Evolutionary conservation across 2,329 filamentous ascomycete species (phyloP).

Genomic region (Fusarium chaquense): DNA sequence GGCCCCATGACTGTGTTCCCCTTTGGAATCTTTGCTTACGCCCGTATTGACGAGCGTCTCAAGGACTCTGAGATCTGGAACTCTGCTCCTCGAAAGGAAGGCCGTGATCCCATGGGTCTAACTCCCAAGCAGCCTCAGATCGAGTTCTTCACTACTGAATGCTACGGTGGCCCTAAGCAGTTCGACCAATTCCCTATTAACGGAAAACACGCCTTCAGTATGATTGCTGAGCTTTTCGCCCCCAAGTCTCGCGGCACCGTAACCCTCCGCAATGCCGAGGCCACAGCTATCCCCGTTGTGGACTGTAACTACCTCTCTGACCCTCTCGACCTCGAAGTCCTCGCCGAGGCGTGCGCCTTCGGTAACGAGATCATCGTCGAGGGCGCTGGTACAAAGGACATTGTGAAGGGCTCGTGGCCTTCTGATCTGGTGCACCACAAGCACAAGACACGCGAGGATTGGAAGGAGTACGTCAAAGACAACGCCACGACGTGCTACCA

Average conservation of each 20-base stretch:
- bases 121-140: constrained; percentile 68
- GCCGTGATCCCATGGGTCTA: constrained; percentile 73
- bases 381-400: constrained; percentile 67
- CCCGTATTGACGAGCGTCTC: constrained; percentile 71
- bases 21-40: constrained; percentile 72
- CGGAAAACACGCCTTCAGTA: constrained; percentile 66
- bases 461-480: constrained; percentile 67
- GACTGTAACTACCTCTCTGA: constrained; percentile 70
- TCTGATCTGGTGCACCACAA: constrained; percentile 62
- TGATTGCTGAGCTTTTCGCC: constrained; percentile 69
- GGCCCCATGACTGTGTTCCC: constrained; percentile 72
- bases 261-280: constrained; percentile 61
- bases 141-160: constrained; percentile 73
- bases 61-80: constrained; percentile 67
- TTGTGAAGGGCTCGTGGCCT: constrained; percentile 72
- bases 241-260: constrained; percentile 69
- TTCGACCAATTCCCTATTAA: constrained; percentile 65
- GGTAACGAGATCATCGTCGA: constrained; percentile 71
- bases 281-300: constrained; percentile 65
- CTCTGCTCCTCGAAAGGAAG: constrained; percentile 58
- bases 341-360: constrained; percentile 68
- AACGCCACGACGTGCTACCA: constrained; percentile 68
- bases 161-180: constrained; percentile 71
- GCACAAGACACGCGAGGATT: constrained; percentile 63
- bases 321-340: constrained; percentile 68